Conservation (phyloP, 805 yeast species). For the Saccharomycopsis olivae region DNA sequence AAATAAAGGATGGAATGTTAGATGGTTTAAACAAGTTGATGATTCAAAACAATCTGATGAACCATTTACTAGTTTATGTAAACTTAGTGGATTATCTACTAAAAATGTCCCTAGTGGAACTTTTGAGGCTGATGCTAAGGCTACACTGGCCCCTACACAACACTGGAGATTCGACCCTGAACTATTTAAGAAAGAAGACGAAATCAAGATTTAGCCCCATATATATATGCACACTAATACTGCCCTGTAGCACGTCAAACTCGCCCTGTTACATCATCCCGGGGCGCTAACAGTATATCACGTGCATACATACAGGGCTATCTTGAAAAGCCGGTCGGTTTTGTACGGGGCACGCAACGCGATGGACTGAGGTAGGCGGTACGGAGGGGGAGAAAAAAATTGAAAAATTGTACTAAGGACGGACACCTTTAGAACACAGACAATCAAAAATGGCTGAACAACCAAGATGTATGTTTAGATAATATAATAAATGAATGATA, state of each 20-base stretch:
- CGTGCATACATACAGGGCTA: no score
- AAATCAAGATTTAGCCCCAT: conserved; percentile 28
- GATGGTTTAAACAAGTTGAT: conserved; percentile 64
- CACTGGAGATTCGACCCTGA: conserved; percentile 65
- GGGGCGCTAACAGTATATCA: no score
- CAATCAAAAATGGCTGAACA: no score
- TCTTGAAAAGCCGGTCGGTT: no score
- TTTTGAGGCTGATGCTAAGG: conserved; percentile 30
- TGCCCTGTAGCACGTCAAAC: not conserved
- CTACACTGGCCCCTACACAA: conserved; percentile 23
- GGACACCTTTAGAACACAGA: no score
- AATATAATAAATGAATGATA: no score
- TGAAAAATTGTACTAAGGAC: no score
- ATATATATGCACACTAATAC: not conserved
- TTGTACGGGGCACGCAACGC: no score
- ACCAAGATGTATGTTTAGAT: no score
- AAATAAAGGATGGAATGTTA: conserved; percentile 60
- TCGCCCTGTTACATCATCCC: no score
- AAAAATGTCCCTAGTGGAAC: conserved; percentile 59
- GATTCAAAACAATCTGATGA: conserved; percentile 19
- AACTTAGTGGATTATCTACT: conserved; percentile 44
- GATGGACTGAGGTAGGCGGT: no score
- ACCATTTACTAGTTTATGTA: conserved; percentile 32
- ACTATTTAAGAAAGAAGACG: conserved; percentile 49
- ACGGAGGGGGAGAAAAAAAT: no score